A percentile compares a stretch with the other conserved stretches of the same genome.
phyloP scores from a whole-genome alignment of 2,329 filamentous ascomycete genomes.

The Calonectria ilicicola region DNA sequence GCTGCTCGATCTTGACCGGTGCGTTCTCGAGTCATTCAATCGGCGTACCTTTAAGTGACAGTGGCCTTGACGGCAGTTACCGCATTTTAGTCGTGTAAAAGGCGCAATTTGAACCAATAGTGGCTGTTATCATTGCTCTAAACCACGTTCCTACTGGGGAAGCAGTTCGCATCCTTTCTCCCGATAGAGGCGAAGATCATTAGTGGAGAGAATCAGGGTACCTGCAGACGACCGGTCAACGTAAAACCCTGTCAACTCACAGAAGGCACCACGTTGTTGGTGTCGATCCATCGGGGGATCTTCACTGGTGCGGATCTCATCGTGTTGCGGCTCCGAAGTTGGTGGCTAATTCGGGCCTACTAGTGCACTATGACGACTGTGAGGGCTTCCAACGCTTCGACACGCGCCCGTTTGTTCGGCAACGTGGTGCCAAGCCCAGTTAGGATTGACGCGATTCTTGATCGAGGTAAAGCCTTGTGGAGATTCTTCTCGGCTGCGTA shows the following conservation, averaged over 20 bases:
- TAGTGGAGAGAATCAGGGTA: neutral
- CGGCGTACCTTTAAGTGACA: neutral
- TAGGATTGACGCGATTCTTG: neutral
- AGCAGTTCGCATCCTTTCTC: neutral
- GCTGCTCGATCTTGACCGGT: neutral
- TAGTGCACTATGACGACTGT: neutral
- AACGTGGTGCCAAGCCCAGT: neutral
- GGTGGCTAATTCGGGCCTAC: slow-evolving; percentile 2
- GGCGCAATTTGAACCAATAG: neutral
- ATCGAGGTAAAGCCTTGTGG: neutral
- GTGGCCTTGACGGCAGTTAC: neutral
- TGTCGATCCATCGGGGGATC: neutral
- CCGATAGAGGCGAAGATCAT: neutral
- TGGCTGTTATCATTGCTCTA: neutral
- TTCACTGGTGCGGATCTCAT: neutral
- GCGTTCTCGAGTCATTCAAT: neutral
- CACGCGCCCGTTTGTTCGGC: neutral
- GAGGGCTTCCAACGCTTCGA: neutral
- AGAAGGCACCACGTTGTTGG: neutral
- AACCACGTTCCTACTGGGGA: neutral
- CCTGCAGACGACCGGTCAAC: neutral
- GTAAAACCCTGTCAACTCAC: neutral
- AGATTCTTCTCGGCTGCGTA: neutral
- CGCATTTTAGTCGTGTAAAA: neutral
- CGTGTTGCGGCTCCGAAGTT: neutral